A percentile compares a stretch with the other conserved stretches of the same genome.
Evolutionary conservation across 305 asterid species (phyloP).

Genomic region (Fraxinus greggii): DNA sequence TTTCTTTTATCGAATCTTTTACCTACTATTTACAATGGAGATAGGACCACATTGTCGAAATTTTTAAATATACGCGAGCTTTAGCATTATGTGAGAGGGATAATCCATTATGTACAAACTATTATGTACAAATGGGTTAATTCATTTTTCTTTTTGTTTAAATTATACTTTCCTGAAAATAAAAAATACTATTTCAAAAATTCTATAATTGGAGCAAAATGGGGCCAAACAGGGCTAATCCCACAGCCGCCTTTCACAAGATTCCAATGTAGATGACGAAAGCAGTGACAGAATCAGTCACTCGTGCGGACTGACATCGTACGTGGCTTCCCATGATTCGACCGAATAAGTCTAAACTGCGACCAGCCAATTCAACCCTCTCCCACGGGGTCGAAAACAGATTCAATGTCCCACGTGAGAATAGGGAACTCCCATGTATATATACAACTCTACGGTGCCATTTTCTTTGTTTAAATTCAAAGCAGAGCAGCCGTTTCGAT

Average conservation of each 20-base stretch:
- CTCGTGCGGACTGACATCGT: slow-evolving; percentile 26
- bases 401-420: slow-evolving; percentile 37
- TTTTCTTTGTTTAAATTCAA: slow-evolving; percentile 29
- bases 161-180: too few relatives aligned
- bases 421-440: slow-evolving; percentile 17
- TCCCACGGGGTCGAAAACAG: slow-evolving; percentile 23
- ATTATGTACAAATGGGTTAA: too few relatives aligned
- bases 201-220: too few relatives aligned
- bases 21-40: too few relatives aligned
- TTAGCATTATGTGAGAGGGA: too few relatives aligned
- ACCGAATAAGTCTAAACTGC: slow-evolving; percentile 13
- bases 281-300: slow-evolving; percentile 38
- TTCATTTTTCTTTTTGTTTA: too few relatives aligned
- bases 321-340: slow-evolving; percentile 37
- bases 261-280: slow-evolving; percentile 24
- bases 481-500: slow-evolving; percentile 1
- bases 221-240: neutral
- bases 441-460: slow-evolving; percentile 10
- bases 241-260: neutral
- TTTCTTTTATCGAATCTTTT: too few relatives aligned
- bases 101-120: too few relatives aligned
- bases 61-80: too few relatives aligned
- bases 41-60: too few relatives aligned
- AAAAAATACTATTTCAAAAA: too few relatives aligned
- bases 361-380: slow-evolving; percentile 29